Evolutionary conservation across 495 filamentous ascomycete genomes (phyloP), one percentile per base, ranked within the genome.

Genomic region (Penicillium taxi): DNA sequence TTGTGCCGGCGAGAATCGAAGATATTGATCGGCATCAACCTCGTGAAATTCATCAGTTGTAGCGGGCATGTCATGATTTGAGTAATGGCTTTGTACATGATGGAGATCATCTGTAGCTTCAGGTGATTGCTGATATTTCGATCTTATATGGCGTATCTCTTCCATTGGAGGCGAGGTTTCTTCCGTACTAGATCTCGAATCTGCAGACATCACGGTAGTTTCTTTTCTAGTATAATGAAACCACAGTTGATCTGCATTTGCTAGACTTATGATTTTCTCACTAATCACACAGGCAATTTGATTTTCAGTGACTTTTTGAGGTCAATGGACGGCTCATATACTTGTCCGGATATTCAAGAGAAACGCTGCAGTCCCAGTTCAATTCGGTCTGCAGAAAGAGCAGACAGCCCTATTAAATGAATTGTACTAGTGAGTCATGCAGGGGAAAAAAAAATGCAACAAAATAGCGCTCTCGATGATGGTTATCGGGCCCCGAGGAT

Each of bases 1-100:
- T 36, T 75, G 66, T 4, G 61, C 55, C 6, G 53, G 56, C 1
- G 78, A 66, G 33, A 82, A 69, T 12, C 69, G 66, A 18, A 66
- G 46, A 45, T 77, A 75, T 42, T 70, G 57, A 31, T 67, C 69
- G 14, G 72, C 66, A 30, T 62, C 52, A 25, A 52, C 42, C 24
- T 64, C 61, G 4, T 43, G 45, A 35, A 56, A 58, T 3, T 47
- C 46, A 12, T 52, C 33, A 6, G 45, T 40, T 5, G 43, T 42
- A 15, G 46, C 48, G n/a, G 51, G 43, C 53, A 61, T 53, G 31
- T 65, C 61, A 40, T 61, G 59, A 17, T 59, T 46, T 3, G 58
- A 58, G 17, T 59, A 22, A 38, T 62, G 57, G 28, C 55, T 59
- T 22, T 41, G 50, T 5, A 48, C 44, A 3, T 51, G 30, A 22